Percentiles rank a stretch among this genome's conserved stretches.
phyloP scores from a whole-genome alignment of 2,329 filamentous ascomycete genomes.

The Whalleya microplaca region DNA sequence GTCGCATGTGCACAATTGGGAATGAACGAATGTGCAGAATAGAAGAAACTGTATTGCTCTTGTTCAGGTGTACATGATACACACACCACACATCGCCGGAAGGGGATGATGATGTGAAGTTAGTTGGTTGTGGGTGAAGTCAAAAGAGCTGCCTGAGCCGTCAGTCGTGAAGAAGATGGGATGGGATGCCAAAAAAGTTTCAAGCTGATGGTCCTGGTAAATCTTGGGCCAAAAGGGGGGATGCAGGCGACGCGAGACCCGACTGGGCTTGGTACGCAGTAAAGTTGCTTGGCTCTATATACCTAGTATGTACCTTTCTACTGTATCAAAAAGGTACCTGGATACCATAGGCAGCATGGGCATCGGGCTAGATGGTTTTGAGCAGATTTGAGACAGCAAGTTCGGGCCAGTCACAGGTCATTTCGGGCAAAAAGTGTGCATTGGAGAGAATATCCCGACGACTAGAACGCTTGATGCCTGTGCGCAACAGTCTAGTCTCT shows the following conservation, averaged over 20 bases:
- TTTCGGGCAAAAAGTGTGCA: not conserved
- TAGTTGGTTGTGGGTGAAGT: slow-evolving; percentile 8
- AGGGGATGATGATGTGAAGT: slow-evolving; percentile 5
- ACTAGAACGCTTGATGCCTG: not conserved
- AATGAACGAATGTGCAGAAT: too few relatives aligned
- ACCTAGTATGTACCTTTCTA: too few relatives aligned
- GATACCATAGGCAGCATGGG: not conserved
- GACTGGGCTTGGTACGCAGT: slow-evolving; percentile 16
- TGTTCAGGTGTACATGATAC: not conserved
- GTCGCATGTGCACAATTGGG: not conserved
- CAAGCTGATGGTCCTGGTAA: not conserved
- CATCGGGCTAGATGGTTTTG: not conserved
- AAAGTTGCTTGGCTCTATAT: not conserved
- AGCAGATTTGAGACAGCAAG: not conserved
- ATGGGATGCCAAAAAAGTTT: not conserved
- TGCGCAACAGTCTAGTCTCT: not conserved
- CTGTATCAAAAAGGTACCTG: not conserved
- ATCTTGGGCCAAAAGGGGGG: slow-evolving; percentile 18
- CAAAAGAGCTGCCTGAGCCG: not conserved
- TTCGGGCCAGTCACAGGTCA: not conserved
- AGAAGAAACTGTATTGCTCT: too few relatives aligned
- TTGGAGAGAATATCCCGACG: not conserved
- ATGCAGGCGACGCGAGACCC: slow-evolving; percentile 12
- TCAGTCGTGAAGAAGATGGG: slow-evolving; percentile 1
- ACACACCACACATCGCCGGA: slow-evolving; percentile 5